These are phyloP conservation scores for Inga oerstediana DNA, from an alignment of 306 rosid species.

Conservation along the genomic window DNA sequence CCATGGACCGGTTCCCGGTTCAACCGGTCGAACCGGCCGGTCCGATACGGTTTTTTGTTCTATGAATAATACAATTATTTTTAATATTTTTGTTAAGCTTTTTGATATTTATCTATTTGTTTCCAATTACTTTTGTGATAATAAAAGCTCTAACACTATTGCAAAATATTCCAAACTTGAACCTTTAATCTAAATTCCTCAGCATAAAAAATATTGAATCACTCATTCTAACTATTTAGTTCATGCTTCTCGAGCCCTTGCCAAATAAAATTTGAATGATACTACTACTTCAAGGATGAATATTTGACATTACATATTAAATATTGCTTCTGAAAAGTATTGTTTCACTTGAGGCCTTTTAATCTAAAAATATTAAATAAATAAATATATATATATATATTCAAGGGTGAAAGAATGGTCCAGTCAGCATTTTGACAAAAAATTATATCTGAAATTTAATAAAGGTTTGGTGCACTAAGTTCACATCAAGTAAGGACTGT, in stretches of 20 bases:
- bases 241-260: background rate
- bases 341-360: conserved; percentile 96
- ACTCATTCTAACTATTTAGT: background rate
- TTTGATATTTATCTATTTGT: too few species aligned
- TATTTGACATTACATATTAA: conserved; percentile 64
- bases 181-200: background rate
- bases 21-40: too few species aligned
- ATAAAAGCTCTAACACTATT: too few species aligned
- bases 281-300: conserved; percentile 14
- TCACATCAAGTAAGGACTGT: too few species aligned
- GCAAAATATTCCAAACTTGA: background rate
- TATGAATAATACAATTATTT: too few species aligned
- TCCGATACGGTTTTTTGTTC: too few species aligned
- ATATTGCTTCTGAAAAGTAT: conserved; percentile 62
- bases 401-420: too few species aligned
- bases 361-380: conserved; percentile 51
- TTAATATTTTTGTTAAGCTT: too few species aligned
- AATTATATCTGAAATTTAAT: too few species aligned
- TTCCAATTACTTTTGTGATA: background rate
- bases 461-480: too few species aligned
- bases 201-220: background rate
- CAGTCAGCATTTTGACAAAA: too few species aligned
- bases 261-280: background rate
- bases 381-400: background rate
- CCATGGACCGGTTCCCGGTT: too few species aligned